Percentiles rank a stretch among this genome's conserved stretches.
Conservation (phyloP, 805 yeast genomes). For the Yamadazyma nakazawae region DNA sequence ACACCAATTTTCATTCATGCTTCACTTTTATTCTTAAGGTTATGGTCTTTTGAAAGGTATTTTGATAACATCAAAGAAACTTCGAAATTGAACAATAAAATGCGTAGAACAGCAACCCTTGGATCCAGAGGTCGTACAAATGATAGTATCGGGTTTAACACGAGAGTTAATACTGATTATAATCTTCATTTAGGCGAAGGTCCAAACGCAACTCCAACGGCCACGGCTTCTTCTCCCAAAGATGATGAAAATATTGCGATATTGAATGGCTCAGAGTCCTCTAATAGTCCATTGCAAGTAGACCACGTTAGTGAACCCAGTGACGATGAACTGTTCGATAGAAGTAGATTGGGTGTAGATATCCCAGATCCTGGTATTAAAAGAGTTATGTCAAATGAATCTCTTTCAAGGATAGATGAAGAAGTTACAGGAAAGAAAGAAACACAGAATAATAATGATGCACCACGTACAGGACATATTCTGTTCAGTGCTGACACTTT, state of each 20-base stretch:
- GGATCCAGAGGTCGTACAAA: constrained; percentile 47
- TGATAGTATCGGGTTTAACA: constrained; percentile 22
- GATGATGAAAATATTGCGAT: not conserved
- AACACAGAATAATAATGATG: not conserved
- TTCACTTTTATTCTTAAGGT: constrained; percentile 66
- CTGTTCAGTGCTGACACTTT: not conserved
- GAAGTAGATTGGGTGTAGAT: not conserved
- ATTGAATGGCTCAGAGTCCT: not conserved
- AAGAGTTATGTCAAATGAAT: not conserved
- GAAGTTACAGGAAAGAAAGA: not conserved
- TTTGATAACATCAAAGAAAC: constrained; percentile 77
- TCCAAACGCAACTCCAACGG: constrained; percentile 7
- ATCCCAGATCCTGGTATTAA: not conserved
- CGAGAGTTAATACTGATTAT: constrained; percentile 12
- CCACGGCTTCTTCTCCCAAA: not conserved
- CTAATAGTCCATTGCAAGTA: constrained; percentile 11
- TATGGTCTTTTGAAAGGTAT: constrained; percentile 85
- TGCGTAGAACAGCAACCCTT: constrained; percentile 77
- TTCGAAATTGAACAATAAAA: constrained; percentile 74
- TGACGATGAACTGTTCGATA: constrained; percentile 22
- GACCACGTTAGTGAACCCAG: constrained; percentile 44
- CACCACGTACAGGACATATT: constrained; percentile 1
- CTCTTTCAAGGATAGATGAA: not conserved
- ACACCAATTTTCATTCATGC: constrained; percentile 91
- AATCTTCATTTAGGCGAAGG: constrained; percentile 31